phyloP scores from a whole-genome alignment of 2,329 filamentous ascomycete genomes.

The Ophiostoma piceae region DNA sequence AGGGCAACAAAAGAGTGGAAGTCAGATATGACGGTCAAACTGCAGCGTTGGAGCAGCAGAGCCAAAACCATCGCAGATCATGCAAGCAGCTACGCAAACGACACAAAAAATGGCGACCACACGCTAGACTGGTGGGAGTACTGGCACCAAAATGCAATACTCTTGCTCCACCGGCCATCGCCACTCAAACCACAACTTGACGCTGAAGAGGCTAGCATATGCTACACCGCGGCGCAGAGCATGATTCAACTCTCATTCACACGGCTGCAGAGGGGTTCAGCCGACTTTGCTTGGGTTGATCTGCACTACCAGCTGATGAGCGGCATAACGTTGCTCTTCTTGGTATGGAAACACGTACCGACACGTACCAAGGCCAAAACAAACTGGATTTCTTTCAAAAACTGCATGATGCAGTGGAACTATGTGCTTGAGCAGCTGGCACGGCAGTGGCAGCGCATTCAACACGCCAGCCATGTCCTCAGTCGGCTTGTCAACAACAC shows the following conservation, averaged over 20 bases:
- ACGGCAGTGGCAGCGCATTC: constrained; percentile 26
- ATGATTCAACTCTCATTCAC: constrained; percentile 29
- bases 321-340: constrained; percentile 29
- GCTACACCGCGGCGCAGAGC: constrained; percentile 27
- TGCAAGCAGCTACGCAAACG: background rate
- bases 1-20: constrained; percentile 16
- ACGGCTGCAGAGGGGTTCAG: constrained; percentile 20
- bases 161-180: constrained; percentile 28
- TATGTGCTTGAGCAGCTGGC: constrained; percentile 26
- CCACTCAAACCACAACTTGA: constrained; percentile 22
- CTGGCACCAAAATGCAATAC: constrained; percentile 29
- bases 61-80: background rate
- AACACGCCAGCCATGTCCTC: constrained; percentile 20
- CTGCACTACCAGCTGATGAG: constrained; percentile 30
- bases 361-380: constrained; percentile 18
- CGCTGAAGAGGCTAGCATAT: constrained; percentile 21
- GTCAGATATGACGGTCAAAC: constrained; percentile 15
- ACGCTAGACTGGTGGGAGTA: constrained; percentile 27
- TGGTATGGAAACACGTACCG: constrained; percentile 24
- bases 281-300: constrained; percentile 29
- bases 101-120: constrained; percentile 12
- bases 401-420: constrained; percentile 29
- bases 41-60: background rate
- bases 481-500: constrained; percentile 22
- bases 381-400: constrained; percentile 29